phyloP scores from a whole-genome alignment of 2,329 filamentous ascomycete species.

The Fusarium sterilihyphosum region DNA sequence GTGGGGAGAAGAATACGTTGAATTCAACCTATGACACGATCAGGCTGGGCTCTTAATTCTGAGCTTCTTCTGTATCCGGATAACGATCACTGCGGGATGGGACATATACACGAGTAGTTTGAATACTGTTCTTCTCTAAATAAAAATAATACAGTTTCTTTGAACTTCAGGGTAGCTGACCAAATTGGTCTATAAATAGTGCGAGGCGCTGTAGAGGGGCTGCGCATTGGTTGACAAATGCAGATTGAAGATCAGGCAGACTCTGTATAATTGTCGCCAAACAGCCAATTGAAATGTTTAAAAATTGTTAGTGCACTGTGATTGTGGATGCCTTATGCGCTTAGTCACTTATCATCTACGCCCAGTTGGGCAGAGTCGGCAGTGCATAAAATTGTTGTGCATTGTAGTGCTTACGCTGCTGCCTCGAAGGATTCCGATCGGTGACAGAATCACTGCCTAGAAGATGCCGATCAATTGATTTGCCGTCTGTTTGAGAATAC shows the following conservation, averaged over 20 bases:
- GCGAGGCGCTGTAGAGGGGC: neutral
- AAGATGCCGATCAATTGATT: neutral
- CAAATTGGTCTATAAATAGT: neutral
- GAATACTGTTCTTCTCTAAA: rapidly evolving
- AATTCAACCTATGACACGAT: too few species aligned
- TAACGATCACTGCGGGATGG: rapidly evolving
- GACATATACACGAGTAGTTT: rapidly evolving
- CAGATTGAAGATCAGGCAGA: neutral
- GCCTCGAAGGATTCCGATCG: neutral
- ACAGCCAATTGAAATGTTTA: rapidly evolving
- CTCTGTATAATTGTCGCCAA: rapidly evolving
- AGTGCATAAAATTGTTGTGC: neutral
- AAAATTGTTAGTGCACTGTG: rapidly evolving
- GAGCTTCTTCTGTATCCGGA: rapidly evolving
- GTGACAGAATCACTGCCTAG: neutral
- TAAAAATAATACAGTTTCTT: neutral
- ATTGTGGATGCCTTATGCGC: neutral
- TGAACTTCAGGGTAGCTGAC: neutral
- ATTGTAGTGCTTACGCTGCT: neutral
- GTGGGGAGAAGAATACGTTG: rapidly evolving
- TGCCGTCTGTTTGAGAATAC: neutral
- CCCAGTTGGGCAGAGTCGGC: rapidly evolving
- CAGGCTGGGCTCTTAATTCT: rapidly evolving
- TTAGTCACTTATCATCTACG: rapidly evolving
- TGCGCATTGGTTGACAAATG: neutral